phyloP scores from a whole-genome alignment of 768 basidiomycete genomes.

The Cyclocybe cylindracea region DNA sequence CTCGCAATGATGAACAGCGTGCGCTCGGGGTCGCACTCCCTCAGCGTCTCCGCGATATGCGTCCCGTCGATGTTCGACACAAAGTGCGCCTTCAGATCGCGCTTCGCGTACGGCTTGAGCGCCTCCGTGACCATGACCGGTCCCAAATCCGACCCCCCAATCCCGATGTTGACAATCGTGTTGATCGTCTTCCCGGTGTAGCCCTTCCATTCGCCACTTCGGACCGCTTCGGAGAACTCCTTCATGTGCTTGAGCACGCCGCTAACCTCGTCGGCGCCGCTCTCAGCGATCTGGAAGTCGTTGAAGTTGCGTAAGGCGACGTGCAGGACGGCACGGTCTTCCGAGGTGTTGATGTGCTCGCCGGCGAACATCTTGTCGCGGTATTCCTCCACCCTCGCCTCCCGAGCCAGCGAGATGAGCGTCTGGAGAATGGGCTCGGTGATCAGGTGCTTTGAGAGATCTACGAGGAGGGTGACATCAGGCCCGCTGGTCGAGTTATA shows the following conservation, averaged over 20 bases:
- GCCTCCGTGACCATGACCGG: conserved; percentile 99
- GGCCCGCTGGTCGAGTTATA: conserved; percentile 70
- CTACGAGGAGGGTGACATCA: conserved; percentile 82
- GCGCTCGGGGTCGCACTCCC: conserved; percentile 81
- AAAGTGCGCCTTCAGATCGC: conserved; percentile 85
- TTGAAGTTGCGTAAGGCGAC: conserved; percentile 83
- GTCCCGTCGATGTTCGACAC: conserved; percentile 99
- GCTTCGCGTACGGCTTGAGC: conserved; percentile 89
- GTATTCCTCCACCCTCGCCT: conserved; percentile 82
- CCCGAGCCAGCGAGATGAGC: conserved; percentile 78
- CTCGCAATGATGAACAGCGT: conserved; percentile 98
- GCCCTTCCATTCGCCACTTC: conserved; percentile 91
- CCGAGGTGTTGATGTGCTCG: conserved; percentile 97
- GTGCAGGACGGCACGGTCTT: conserved; percentile 96
- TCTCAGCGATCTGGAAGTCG: conserved; percentile 79
- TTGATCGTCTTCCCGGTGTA: conserved; percentile 96
- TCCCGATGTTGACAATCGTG: conserved; percentile 97
- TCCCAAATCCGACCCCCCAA: conserved; percentile 96
- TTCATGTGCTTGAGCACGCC: conserved; percentile 90
- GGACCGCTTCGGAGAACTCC: conserved; percentile 80
- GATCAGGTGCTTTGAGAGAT: conserved; percentile 97
- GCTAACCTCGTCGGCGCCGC: conserved; percentile 79
- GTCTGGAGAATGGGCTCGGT: conserved; percentile 79
- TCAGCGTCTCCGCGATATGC: conserved; percentile 88
- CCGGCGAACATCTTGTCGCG: conserved; percentile 95